Evolutionary conservation across 805 yeast species (phyloP), one percentile per base, ranked within the genome.

Genomic region (Torulaspora quercuum): DNA sequence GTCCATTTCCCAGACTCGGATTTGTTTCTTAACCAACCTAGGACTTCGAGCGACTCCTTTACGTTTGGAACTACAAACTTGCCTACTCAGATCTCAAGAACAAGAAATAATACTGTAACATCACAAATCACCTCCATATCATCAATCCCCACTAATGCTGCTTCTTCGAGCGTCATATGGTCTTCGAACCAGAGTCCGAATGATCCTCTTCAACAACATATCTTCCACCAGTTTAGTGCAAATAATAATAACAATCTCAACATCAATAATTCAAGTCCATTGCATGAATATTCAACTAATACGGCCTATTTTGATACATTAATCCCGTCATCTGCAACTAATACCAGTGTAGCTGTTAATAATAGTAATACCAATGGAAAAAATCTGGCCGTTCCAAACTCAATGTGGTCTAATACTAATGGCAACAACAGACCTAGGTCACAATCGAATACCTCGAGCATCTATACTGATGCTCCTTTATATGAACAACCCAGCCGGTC

Each of bases 111-210:
- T 33, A 61, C 66, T 3, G 51, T 56, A 23, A 52, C 59, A 1
- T 61, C 66, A 4, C 65, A 61, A 43, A 52, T 60, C 12, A 60
- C 65, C n/a, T 49, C 60, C 1, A 44, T 57, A 17, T 60, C 65
- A 10, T 53, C 55, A 7, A 41, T 51, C 6, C 44, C 43, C 15
- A 53, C 40, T 19, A 45, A 41, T 12, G 42, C 45, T 5, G 39
- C 50, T 8, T 42, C 56, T 8, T 41, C 54, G 7, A 54, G 53
- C 29, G 47, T 44, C 20, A 35, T 52, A 13, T 55, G 64, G 61
- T 45, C 59, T 3, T 43, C 49, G 3, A 53, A 42, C 11, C 38
- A 44, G 4, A 46, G 48, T 24, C 44, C 53, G 11, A 41, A 39
- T 28, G 57, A 50, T n/a, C 51, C 48, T 4, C 34, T 50, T 16